Base-by-base conservation (phyloP, 352 stramenopile genomes). In the Globisporangium mamillatum region DNA sequence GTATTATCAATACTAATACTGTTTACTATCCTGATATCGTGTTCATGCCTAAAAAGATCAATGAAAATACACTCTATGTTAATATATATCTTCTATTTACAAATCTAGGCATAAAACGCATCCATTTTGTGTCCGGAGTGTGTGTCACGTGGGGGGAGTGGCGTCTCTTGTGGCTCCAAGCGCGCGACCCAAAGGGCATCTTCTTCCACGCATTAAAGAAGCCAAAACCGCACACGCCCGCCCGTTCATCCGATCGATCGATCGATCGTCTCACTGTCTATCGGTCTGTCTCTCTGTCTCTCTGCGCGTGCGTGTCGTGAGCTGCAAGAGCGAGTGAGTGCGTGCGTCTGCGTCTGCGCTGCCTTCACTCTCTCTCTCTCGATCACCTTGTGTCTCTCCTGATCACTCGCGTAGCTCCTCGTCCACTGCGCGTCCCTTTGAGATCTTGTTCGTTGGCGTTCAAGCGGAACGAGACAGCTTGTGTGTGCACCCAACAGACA, bases 141-240 rank as follows among this genome's bases (percentile, higher is more conserved):
- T 50, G 41, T 50, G 41, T 50, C 41, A 48, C 4, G 29, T 6
- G 41, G 41, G 41, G 41, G 41, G 0, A n/a, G 34, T 48, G 10
- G n/a, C 18, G 56, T 6, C 56, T 12, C 18, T 62, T 62, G 56
- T 62, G 34, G 58, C 34, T 63, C 57, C 57, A 53, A 63, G n/a
- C 24, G 12, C 34, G 22, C 16, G 6, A 4, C 41, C 52, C 38
- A 64, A 64, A 64, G 59, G 59, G 9, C 59, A 64, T 64, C 59
- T 54, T 55, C 59, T 53, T 54, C 34, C 32, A 53, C 25, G n/a
- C 56, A 62, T 62, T 62, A 32, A 48, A 62, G 55, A 53, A 64
- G 41, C 22, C 12, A 63, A 63, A 63, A 54, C 36, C 24, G 38
- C 59, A 61, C 27, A n/a, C 16, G 16, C 12, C 8, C 27, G 14